Evolutionary conservation across 345 rosid species (phyloP).

Genomic region (Bruguiera sexangula): DNA sequence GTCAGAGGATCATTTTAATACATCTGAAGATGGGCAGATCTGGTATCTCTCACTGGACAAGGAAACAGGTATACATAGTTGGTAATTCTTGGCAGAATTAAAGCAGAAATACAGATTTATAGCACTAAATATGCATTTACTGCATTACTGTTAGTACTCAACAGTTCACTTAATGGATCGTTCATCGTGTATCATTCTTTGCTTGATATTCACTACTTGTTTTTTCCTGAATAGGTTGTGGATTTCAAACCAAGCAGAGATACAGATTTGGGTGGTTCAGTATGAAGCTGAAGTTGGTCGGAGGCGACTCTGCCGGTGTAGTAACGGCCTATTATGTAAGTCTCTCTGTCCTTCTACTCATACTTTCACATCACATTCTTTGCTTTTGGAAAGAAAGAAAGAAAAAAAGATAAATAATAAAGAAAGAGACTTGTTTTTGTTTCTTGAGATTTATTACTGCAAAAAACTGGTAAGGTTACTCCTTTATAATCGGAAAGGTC

Average conservation of each 20-base stretch:
- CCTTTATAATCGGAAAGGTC: too few relatives aligned
- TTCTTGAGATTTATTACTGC: too few relatives aligned
- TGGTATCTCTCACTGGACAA: constrained; percentile 92
- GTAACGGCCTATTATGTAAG: constrained; percentile 93
- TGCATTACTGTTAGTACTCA: too few relatives aligned
- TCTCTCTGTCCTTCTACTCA: not conserved
- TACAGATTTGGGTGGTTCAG: constrained; percentile 98
- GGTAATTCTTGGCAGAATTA: not conserved
- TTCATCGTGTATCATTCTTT: not conserved
- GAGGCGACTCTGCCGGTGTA: constrained; percentile 96
- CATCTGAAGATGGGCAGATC: constrained; percentile 94
- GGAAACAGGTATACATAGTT: constrained; percentile 59
- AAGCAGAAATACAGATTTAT: not conserved
- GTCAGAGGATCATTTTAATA: constrained; percentile 85
- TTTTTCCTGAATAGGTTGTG: constrained; percentile 56
- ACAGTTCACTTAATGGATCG: too few relatives aligned
- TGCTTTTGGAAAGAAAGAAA: not conserved
- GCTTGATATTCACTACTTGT: not conserved
- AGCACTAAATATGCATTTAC: not conserved
- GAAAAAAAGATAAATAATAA: too few relatives aligned
- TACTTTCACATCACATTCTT: not conserved
- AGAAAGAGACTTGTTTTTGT: not conserved
- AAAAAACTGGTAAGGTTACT: too few relatives aligned
- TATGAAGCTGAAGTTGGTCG: constrained; percentile 92
- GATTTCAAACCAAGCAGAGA: constrained; percentile 86